Evolutionary conservation across 805 yeast genomes (phyloP).

Genomic region (Sugiyamaella marilandica): DNA sequence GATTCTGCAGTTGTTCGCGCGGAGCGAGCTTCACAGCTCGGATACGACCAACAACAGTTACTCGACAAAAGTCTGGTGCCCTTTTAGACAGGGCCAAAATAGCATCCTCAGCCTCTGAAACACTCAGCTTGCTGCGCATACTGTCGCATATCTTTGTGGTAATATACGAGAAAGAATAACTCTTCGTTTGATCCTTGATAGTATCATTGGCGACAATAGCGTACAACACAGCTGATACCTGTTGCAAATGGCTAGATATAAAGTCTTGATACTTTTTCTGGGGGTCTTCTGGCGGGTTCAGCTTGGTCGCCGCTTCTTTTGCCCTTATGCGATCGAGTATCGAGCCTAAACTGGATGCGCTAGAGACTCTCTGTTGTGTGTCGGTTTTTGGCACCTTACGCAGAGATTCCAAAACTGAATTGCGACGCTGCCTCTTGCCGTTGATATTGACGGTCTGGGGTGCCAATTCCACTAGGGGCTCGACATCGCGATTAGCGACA

Average conservation of each 20-base stretch:
- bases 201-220: slow-evolving; percentile 12
- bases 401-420: background rate
- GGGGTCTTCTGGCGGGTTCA: background rate
- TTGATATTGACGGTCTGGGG: background rate
- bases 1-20: too few species aligned
- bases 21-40: slow-evolving; percentile 19
- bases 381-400: slow-evolving; percentile 5
- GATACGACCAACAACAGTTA: slow-evolving; percentile 23
- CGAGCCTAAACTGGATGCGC: slow-evolving; percentile 10
- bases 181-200: slow-evolving; percentile 8
- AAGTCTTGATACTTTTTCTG: slow-evolving; percentile 16
- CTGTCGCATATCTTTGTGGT: slow-evolving; percentile 22
- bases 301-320: slow-evolving; percentile 24
- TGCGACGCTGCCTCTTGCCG: background rate
- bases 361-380: background rate
- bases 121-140: slow-evolving; percentile 21
- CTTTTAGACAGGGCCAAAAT: slow-evolving; percentile 20
- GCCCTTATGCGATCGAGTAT: slow-evolving; percentile 31
- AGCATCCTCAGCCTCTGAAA: slow-evolving; percentile 22
- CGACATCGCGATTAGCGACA: background rate
- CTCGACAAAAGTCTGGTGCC: slow-evolving; percentile 25
- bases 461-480: background rate
- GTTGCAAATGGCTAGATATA: slow-evolving; percentile 25
- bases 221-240: slow-evolving; percentile 20
- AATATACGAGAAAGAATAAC: slow-evolving; percentile 22